phyloP scores from a whole-genome alignment of 306 rosid genomes.

The Rubus idaeus region DNA sequence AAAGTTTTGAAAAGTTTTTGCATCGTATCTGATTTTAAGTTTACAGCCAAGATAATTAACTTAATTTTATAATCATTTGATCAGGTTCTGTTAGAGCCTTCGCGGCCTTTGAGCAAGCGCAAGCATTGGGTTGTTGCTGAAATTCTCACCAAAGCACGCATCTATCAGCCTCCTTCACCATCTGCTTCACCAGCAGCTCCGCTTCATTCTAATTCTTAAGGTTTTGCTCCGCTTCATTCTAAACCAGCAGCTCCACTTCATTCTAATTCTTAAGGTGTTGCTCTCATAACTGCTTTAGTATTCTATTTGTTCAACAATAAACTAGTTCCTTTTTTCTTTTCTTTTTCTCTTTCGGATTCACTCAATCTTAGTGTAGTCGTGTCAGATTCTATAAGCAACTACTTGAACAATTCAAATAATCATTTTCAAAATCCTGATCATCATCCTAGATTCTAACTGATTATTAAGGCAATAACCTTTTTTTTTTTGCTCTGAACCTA shows the following conservation, averaged over 20 bases:
- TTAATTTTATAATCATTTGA: background rate
- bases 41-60: background rate
- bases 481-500: background rate
- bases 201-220: constrained; percentile 10
- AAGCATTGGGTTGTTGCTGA: constrained; percentile 89
- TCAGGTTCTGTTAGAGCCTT: constrained; percentile 77
- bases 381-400: background rate
- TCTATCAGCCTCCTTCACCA: constrained; percentile 58
- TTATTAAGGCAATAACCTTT: background rate
- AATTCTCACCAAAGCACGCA: constrained; percentile 77
- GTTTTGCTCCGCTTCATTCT: background rate
- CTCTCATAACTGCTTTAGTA: background rate
- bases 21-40: background rate
- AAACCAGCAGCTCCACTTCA: constrained; percentile 10
- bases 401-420: too few relatives aligned
- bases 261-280: constrained; percentile 16
- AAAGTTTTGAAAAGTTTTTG: background rate
- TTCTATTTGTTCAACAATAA: background rate
- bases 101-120: constrained; percentile 81
- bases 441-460: background rate
- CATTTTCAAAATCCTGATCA: background rate
- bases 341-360: background rate
- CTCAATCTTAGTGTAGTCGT: background rate
- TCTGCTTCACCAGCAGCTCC: constrained; percentile 15
- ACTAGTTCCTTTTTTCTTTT: background rate